A percentile compares a stretch with the other conserved stretches of the same genome.
Conservation (phyloP, 495 filamentous ascomycete species). For the Halenospora varia region DNA sequence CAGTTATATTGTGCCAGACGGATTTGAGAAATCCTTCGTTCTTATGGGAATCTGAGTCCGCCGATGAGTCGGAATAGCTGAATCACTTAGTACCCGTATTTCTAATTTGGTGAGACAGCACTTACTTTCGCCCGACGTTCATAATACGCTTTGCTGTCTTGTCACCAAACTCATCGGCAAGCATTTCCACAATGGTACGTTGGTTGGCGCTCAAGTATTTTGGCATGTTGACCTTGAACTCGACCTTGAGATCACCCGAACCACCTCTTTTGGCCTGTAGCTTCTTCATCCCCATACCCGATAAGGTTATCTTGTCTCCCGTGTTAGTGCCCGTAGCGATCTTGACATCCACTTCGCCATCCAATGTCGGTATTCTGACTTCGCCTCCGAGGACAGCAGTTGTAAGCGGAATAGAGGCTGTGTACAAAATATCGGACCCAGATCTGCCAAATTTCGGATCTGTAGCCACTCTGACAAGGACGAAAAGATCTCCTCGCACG, state of each 20-base stretch:
- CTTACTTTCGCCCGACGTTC: conserved; percentile 37
- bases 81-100: too few relatives aligned
- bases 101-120: too few relatives aligned
- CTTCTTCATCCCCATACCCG: conserved; percentile 89
- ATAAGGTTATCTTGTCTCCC: conserved; percentile 81
- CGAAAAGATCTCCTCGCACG: conserved; percentile 78
- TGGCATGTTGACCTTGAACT: conserved; percentile 93
- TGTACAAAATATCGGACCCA: conserved; percentile 89
- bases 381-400: conserved; percentile 91
- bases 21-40: conserved; percentile 83
- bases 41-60: conserved; percentile 59
- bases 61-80: too few relatives aligned
- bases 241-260: conserved; percentile 78
- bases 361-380: conserved; percentile 82
- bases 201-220: conserved; percentile 89
- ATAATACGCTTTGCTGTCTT: conserved; percentile 89
- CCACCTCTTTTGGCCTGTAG: conserved; percentile 50
- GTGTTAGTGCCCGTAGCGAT: conserved; percentile 88
- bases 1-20: conserved; percentile 83
- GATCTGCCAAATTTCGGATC: conserved; percentile 82
- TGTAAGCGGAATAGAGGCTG: conserved; percentile 83
- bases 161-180: conserved; percentile 92
- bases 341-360: conserved; percentile 82
- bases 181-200: conserved; percentile 85
- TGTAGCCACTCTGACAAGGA: conserved; percentile 74